Evolutionary conservation across 768 basidiomycete genomes (phyloP).

Genomic region (Termitomyces sp.): DNA sequence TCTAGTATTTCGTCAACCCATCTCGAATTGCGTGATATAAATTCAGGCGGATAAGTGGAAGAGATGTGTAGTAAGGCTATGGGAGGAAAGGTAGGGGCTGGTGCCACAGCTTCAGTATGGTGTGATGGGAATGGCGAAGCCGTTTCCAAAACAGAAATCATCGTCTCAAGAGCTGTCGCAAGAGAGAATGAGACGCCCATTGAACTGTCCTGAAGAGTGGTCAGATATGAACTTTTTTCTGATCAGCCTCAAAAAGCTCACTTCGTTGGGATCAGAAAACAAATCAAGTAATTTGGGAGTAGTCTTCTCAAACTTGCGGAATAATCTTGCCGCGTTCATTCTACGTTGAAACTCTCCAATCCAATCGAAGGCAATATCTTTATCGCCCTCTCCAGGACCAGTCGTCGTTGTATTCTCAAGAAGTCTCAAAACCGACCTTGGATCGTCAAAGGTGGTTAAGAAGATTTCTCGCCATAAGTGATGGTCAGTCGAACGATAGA

Average conservation of each 20-base stretch:
- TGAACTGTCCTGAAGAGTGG: neutral
- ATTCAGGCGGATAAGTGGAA: conserved; percentile 6
- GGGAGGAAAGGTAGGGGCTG: conserved; percentile 9
- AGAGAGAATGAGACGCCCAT: neutral
- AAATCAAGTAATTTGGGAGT: conserved; percentile 4
- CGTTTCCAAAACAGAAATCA: conserved; percentile 15
- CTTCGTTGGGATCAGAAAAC: conserved; percentile 2
- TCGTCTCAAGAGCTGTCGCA: conserved; percentile 9
- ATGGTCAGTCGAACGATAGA: conserved; percentile 13
- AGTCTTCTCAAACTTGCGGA: conserved; percentile 1
- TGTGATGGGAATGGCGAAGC: conserved; percentile 11
- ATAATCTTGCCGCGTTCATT: conserved; percentile 12
- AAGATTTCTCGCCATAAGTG: conserved; percentile 47
- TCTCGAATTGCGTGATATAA: conserved; percentile 26
- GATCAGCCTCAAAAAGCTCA: neutral
- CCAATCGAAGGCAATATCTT: conserved; percentile 14
- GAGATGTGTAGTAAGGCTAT: conserved; percentile 10
- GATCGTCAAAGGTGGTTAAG: conserved; percentile 48
- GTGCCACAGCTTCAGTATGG: neutral
- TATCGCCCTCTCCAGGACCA: neutral
- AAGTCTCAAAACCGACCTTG: conserved; percentile 24
- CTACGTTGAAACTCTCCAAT: conserved; percentile 17
- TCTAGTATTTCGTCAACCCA: conserved; percentile 31
- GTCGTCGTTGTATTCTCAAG: conserved; percentile 3
- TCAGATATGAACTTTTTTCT: neutral